A percentile compares a stretch with the other conserved stretches of the same genome.
These are phyloP conservation scores for Jamesozyma spencerorum DNA, from an alignment of 805 yeast species.

Conservation along the genomic window DNA sequence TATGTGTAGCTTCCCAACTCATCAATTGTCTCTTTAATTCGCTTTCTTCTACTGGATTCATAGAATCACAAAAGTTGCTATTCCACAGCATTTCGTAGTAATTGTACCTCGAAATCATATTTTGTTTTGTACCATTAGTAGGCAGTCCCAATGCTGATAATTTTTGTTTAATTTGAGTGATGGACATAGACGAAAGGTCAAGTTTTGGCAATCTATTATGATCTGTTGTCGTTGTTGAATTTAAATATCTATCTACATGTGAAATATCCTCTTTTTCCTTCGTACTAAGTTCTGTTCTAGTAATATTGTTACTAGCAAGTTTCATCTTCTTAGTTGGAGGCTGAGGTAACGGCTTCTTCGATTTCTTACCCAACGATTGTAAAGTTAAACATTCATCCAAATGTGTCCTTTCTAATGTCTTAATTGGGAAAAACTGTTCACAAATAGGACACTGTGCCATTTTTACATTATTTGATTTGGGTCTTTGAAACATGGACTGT, in stretches of 20 bases:
- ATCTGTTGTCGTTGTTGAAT: constrained; percentile 32
- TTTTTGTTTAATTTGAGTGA: constrained; percentile 52
- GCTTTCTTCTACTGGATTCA: constrained; percentile 49
- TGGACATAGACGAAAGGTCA: constrained; percentile 51
- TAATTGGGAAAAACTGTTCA: constrained; percentile 42
- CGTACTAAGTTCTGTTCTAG: not conserved
- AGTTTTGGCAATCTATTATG: constrained; percentile 48
- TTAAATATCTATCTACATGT: constrained; percentile 17
- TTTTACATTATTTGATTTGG: constrained; percentile 7
- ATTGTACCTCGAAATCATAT: constrained; percentile 60
- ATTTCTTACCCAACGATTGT: constrained; percentile 11
- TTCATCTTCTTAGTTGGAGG: not conserved
- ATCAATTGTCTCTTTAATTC: constrained; percentile 46
- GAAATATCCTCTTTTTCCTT: constrained; percentile 4
- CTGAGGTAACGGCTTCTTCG: not conserved
- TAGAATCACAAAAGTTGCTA: constrained; percentile 62
- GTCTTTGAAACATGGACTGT: constrained; percentile 9
- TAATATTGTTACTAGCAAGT: not conserved
- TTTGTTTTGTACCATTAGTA: constrained; percentile 50
- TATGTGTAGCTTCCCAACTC: constrained; percentile 53
- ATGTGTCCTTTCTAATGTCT: constrained; percentile 48
- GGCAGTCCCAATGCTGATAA: constrained; percentile 48
- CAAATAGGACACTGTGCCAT: constrained; percentile 64
- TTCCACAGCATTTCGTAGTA: constrained; percentile 74
- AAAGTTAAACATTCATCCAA: constrained; percentile 48